Evolutionary conservation across 495 filamentous ascomycete species (phyloP).

Genomic region (Aspergillus heteromorphus): DNA sequence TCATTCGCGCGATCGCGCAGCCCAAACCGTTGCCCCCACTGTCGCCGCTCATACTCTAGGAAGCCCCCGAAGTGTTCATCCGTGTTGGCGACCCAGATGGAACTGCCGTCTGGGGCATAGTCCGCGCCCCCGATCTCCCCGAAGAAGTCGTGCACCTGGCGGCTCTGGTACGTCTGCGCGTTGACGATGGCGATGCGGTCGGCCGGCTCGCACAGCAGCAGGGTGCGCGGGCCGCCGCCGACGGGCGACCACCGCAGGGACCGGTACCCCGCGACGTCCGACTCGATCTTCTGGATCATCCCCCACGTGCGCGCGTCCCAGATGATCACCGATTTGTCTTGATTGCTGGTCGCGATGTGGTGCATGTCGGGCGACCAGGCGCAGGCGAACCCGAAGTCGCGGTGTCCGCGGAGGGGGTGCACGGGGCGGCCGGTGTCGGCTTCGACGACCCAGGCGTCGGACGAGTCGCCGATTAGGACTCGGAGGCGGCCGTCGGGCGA

Average conservation of each 20-base stretch:
- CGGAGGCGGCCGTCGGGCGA: constrained; percentile 76
- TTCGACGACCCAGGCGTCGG: constrained; percentile 55
- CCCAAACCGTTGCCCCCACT: constrained; percentile 37
- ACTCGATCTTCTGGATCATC: constrained; percentile 57
- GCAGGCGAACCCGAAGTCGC: constrained; percentile 82
- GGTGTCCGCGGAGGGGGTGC: constrained; percentile 60
- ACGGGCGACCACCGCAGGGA: constrained; percentile 76
- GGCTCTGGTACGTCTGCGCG: constrained; percentile 57
- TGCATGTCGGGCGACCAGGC: constrained; percentile 88
- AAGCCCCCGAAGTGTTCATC: constrained; percentile 76
- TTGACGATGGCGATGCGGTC: constrained; percentile 79
- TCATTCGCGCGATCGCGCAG: constrained; percentile 30
- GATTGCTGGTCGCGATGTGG: constrained; percentile 84
- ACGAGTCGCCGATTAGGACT: constrained; percentile 65
- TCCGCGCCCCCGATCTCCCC: constrained; percentile 77
- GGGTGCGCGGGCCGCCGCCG: constrained; percentile 64
- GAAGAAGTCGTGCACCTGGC: constrained; percentile 79
- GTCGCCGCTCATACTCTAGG: constrained; percentile 62
- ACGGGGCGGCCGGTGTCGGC: constrained; percentile 55
- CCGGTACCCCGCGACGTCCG: constrained; percentile 74
- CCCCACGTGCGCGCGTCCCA: constrained; percentile 79
- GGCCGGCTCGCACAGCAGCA: constrained; percentile 78
- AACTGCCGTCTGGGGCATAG: constrained; percentile 65
- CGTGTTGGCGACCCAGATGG: constrained; percentile 67
- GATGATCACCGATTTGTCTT: constrained; percentile 78